phyloP scores from a whole-genome alignment of 345 rosid genomes.

The Linum trigynum region DNA sequence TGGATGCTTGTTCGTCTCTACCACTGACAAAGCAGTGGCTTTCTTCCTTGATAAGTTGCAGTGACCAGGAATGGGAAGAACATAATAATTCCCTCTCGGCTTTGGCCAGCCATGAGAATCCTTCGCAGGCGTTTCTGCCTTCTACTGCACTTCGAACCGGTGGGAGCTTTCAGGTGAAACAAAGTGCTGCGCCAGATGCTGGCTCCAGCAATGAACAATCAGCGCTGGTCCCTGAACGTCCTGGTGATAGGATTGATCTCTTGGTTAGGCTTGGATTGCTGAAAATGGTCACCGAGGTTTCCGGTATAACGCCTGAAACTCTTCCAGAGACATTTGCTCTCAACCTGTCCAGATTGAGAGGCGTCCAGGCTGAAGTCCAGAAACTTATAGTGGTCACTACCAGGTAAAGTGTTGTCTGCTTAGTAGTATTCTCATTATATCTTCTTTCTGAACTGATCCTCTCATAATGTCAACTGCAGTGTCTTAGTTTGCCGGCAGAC shows the following conservation, averaged over 20 bases:
- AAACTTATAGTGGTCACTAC: conserved; percentile 63
- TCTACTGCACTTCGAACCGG: conserved; percentile 63
- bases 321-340: conserved; percentile 69
- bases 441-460: background rate
- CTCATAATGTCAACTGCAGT: conserved; percentile 29
- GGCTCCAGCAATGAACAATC: conserved; percentile 29
- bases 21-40: conserved; percentile 58
- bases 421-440: background rate
- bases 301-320: conserved; percentile 47
- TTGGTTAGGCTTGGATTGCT: conserved; percentile 66
- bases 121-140: conserved; percentile 36
- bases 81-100: conserved; percentile 43
- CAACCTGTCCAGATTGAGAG: conserved; percentile 60
- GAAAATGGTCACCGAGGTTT: conserved; percentile 54
- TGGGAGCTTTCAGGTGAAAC: conserved; percentile 39
- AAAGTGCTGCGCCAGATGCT: conserved; percentile 14
- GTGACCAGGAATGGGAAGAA: conserved; percentile 69
- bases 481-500: conserved; percentile 73
- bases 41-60: conserved; percentile 37
- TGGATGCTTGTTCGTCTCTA: conserved; percentile 41
- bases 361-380: conserved; percentile 68
- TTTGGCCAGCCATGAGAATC: conserved; percentile 29
- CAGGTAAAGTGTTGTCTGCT: conserved; percentile 30
- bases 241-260: conserved; percentile 62
- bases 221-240: conserved; percentile 32